phyloP scores from a whole-genome alignment of 2,329 filamentous ascomycete species.

The Colletotrichum spinosum region DNA sequence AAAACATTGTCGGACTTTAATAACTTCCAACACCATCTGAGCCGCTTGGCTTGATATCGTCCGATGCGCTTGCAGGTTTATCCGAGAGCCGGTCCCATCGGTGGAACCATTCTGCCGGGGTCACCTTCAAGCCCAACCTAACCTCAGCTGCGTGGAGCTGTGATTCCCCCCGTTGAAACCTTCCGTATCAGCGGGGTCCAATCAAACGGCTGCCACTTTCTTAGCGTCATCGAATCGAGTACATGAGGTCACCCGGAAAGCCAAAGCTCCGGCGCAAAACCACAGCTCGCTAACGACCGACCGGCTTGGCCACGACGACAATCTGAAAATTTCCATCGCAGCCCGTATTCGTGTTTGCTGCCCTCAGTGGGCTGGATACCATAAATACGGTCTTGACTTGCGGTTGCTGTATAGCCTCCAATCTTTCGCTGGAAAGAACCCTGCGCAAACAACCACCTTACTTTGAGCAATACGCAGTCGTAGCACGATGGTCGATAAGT shows the following conservation, averaged over 20 bases:
- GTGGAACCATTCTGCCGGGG: constrained; percentile 34
- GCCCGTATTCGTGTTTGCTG: neutral
- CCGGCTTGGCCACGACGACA: no score
- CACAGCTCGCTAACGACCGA: neutral
- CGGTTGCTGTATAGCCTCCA: no score
- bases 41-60: constrained; percentile 12
- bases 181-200: constrained; percentile 4
- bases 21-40: neutral
- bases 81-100: constrained; percentile 22
- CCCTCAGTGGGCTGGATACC: neutral
- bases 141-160: no score
- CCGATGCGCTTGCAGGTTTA: constrained; percentile 7
- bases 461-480: no score
- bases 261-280: constrained; percentile 38
- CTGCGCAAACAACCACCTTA: no score
- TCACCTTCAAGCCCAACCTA: neutral
- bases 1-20: neutral
- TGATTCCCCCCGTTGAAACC: neutral
- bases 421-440: no score
- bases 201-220: constrained; percentile 1
- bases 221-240: constrained; percentile 34
- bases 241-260: constrained; percentile 45
- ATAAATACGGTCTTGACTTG: neutral
- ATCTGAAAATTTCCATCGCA: neutral
- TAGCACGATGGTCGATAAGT: constrained; percentile 46